Conservation (phyloP, 495 filamentous ascomycete genomes). For the Xylona heveae region DNA sequence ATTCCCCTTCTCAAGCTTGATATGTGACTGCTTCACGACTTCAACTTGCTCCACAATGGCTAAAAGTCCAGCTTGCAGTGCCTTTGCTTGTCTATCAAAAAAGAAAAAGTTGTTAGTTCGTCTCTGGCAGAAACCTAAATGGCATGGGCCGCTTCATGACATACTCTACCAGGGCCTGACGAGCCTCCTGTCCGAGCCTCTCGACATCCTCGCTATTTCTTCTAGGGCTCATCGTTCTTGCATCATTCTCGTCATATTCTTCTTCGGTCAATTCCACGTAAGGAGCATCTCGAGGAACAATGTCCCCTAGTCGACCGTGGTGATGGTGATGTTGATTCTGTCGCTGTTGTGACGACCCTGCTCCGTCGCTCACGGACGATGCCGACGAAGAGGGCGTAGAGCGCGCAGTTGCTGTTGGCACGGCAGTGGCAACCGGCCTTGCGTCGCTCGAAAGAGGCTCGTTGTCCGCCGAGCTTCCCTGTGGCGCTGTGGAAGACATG, state of each 20-base stretch:
- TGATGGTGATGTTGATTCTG: slow-evolving; percentile 1
- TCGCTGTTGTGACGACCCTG: background rate
- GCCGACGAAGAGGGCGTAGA: slow-evolving; percentile 2
- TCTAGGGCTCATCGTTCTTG: slow-evolving; percentile 83
- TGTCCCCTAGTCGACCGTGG: slow-evolving; percentile 50
- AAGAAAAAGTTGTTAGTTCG: background rate
- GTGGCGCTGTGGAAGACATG: no score
- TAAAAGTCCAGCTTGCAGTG: slow-evolving; percentile 67
- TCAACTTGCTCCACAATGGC: slow-evolving; percentile 84
- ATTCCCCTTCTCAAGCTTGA: slow-evolving; percentile 88
- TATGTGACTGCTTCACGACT: slow-evolving; percentile 78
- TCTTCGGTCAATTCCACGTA: slow-evolving; percentile 45
- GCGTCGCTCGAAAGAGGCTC: no score
- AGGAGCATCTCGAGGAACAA: slow-evolving; percentile 52
- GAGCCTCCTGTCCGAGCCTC: slow-evolving; percentile 59
- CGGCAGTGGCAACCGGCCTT: no score
- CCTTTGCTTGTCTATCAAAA: slow-evolving; percentile 52
- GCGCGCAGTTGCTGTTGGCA: no score
- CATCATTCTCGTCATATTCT: slow-evolving; percentile 63
- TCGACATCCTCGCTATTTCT: slow-evolving; percentile 78
- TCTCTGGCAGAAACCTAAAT: slow-evolving; percentile 3
- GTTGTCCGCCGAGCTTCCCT: no score
- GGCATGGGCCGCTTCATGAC: no score
- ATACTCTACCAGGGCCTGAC: slow-evolving; percentile 38
- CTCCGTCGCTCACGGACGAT: slow-evolving; percentile 2